phyloP scores from a whole-genome alignment of 495 filamentous ascomycete species.

The Trichoderma orchidacearum region DNA sequence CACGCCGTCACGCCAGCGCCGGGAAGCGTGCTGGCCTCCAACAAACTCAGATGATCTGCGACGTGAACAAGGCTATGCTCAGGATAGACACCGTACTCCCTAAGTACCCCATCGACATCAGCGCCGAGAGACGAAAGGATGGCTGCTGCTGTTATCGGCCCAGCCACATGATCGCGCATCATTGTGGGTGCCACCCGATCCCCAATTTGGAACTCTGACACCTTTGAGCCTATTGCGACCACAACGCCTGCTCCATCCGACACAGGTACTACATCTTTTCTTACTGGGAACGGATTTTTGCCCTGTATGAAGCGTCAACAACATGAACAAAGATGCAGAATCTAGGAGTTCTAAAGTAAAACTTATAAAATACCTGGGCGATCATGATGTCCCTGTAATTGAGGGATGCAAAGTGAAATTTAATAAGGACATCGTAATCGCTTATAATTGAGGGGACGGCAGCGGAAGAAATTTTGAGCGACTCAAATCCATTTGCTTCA shows the following conservation, averaged over 20 bases:
- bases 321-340: constrained; percentile 24
- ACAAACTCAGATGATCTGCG: constrained; percentile 9
- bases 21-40: constrained; percentile 9
- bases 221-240: constrained; percentile 40
- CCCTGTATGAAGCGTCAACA: constrained; percentile 44
- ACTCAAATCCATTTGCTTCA: neutral
- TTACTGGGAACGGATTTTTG: constrained; percentile 21
- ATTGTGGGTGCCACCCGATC: constrained; percentile 13
- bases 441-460: neutral
- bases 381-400: constrained; percentile 69
- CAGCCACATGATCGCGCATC: constrained; percentile 6
- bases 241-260: constrained; percentile 56
- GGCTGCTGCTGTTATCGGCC: neutral
- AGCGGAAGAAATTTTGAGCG: neutral
- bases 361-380: constrained; percentile 26
- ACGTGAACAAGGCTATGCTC: constrained; percentile 11
- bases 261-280: constrained; percentile 38
- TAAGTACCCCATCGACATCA: constrained; percentile 7
- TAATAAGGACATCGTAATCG: constrained; percentile 32
- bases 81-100: constrained; percentile 9
- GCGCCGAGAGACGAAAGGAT: constrained; percentile 8
- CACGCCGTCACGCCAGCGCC: constrained; percentile 18
- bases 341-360: neutral
- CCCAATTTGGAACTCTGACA: constrained; percentile 44
- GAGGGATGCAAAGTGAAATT: constrained; percentile 56